These are phyloP conservation scores for Argentina anserina DNA, from an alignment of 306 rosid genomes.

Conservation along the genomic window DNA sequence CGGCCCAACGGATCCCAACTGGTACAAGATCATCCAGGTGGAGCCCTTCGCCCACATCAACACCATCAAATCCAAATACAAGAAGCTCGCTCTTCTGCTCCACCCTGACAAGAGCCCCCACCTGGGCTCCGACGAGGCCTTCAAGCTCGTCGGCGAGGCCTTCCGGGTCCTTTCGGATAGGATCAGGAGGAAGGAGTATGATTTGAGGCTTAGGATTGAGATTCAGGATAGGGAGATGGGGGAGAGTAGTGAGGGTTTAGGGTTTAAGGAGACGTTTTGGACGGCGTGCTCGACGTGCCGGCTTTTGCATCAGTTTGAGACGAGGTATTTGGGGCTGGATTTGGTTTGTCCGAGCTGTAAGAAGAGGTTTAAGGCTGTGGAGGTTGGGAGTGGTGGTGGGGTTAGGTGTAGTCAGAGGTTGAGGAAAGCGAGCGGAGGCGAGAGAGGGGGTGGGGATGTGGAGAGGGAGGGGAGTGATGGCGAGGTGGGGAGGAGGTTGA, in stretches of 20 bases:
- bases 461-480: conserved; percentile 9
- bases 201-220: conserved; percentile 51
- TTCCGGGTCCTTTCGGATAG: conserved; percentile 59
- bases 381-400: conserved; percentile 37
- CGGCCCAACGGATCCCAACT: conserved; percentile 37
- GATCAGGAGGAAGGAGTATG: conserved; percentile 53
- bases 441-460: conserved; percentile 1
- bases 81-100: conserved; percentile 59
- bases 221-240: conserved; percentile 51
- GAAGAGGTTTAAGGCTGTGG: conserved; percentile 69
- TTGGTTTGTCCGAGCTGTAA: conserved; percentile 74
- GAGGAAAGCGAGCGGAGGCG: conserved; percentile 10
- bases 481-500: conserved; percentile 32
- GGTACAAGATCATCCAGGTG: conserved; percentile 58
- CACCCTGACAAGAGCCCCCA: conserved; percentile 66
- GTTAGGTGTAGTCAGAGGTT: conserved; percentile 36
- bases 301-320: conserved; percentile 74
- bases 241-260: conserved; percentile 17
- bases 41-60: conserved; percentile 59
- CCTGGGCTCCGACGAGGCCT: conserved; percentile 62
- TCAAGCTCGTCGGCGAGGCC: conserved; percentile 69
- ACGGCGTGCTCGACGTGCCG: conserved; percentile 70
- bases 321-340: conserved; percentile 56
- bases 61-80: conserved; percentile 58
- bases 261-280: conserved; percentile 57